Conservation (phyloP, 2,329 filamentous ascomycete genomes). For the Monosporascus sp. region DNA sequence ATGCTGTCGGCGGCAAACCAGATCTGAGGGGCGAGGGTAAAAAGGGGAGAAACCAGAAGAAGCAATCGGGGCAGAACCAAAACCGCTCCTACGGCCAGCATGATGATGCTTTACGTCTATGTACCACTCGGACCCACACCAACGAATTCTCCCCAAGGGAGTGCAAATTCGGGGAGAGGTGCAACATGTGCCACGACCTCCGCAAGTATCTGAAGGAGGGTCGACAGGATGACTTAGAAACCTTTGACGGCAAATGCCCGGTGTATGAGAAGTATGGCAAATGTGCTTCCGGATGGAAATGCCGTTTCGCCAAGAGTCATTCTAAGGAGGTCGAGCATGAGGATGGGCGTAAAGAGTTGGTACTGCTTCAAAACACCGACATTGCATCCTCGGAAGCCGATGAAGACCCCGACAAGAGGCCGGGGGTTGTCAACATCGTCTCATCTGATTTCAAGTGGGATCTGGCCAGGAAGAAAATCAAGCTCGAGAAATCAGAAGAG, state of each 20-base stretch:
- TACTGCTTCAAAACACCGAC: constrained; percentile 56
- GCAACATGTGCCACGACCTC: constrained; percentile 77
- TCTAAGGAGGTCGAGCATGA: constrained; percentile 72
- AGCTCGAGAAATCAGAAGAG: constrained; percentile 67
- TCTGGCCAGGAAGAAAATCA: constrained; percentile 66
- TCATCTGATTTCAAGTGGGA: constrained; percentile 64
- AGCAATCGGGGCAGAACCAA: constrained; percentile 73
- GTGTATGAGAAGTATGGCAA: constrained; percentile 70
- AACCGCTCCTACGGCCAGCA: constrained; percentile 76
- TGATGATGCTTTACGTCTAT: constrained; percentile 71
- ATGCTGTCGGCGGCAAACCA: constrained; percentile 47
- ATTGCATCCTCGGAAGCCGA: constrained; percentile 34
- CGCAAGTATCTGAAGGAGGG: constrained; percentile 79
- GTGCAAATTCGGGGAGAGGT: constrained; percentile 75
- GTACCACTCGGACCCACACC: constrained; percentile 63
- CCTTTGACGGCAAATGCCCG: constrained; percentile 74
- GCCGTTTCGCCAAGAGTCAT: constrained; percentile 83
- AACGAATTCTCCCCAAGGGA: constrained; percentile 76
- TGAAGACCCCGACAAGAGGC: constrained; percentile 39
- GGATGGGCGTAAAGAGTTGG: constrained; percentile 78
- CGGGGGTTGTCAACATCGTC: constrained; percentile 72
- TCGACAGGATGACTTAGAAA: constrained; percentile 72
- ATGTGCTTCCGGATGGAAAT: constrained; percentile 88
- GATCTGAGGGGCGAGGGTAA: constrained; percentile 30
- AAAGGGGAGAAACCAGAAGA: constrained; percentile 50